phyloP scores from a whole-genome alignment of 2,329 filamentous ascomycete genomes.

The Aspergillus sp. region DNA sequence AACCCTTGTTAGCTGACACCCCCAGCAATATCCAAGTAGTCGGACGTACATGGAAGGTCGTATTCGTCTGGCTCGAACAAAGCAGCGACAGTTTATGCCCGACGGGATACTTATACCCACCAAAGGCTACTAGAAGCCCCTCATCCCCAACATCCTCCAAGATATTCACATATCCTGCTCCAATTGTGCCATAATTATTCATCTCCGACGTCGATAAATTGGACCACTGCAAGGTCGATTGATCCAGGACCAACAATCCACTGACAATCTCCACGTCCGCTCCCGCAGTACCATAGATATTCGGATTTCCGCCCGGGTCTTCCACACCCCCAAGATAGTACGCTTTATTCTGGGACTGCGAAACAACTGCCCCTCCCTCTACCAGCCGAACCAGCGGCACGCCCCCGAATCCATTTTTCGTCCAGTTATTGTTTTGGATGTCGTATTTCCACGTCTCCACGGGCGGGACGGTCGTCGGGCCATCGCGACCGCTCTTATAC shows the following conservation, averaged over 20 bases:
- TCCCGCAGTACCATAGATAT: background rate
- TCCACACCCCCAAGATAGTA: slow-evolving; percentile 11
- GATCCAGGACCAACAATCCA: slow-evolving; percentile 5
- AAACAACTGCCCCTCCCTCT: slow-evolving; percentile 7
- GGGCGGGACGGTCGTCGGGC: slow-evolving; percentile 1
- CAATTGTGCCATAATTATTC: slow-evolving; percentile 9
- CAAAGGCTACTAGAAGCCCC: slow-evolving; percentile 12
- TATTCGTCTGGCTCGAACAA: background rate
- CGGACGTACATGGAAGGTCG: background rate
- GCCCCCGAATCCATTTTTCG: slow-evolving; percentile 1
- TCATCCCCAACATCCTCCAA: slow-evolving; percentile 11
- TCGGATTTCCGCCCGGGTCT: slow-evolving; percentile 10
- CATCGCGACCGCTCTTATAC: background rate
- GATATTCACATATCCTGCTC: slow-evolving; percentile 9
- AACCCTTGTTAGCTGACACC: background rate
- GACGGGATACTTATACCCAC: slow-evolving; percentile 12
- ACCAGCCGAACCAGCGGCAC: slow-evolving; percentile 1
- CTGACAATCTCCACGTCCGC: slow-evolving; percentile 7
- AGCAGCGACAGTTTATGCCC: slow-evolving; percentile 5
- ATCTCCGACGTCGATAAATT: slow-evolving; percentile 9
- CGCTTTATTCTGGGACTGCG: slow-evolving; percentile 4
- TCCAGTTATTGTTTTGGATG: slow-evolving; percentile 9
- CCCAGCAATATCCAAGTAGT: too few relatives aligned
- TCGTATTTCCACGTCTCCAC: slow-evolving; percentile 12
- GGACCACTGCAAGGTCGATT: slow-evolving; percentile 6